These are phyloP conservation scores for Eucalyptus curtisii DNA, from an alignment of 345 rosid species.

Conservation along the genomic window DNA sequence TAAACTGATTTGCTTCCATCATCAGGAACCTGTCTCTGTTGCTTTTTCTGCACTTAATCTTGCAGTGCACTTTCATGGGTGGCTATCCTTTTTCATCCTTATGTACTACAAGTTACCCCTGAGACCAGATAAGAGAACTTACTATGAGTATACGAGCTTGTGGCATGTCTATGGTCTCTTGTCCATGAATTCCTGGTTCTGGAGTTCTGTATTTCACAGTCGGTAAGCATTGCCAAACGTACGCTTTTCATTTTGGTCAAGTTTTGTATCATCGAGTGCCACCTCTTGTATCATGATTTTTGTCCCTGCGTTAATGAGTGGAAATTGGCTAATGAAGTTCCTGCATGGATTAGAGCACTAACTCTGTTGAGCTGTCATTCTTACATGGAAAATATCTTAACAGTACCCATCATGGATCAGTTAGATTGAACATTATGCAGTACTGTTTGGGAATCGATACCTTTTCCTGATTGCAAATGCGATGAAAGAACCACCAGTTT, in stretches of 20 bases:
- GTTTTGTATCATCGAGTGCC: not conserved
- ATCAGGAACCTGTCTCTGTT: constrained; percentile 82
- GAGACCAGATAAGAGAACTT: constrained; percentile 51
- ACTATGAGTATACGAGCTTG: constrained; percentile 62
- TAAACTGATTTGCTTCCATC: not conserved
- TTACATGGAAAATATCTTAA: not conserved
- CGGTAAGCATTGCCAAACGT: constrained; percentile 29
- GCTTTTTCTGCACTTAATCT: constrained; percentile 74
- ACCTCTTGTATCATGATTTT: not conserved
- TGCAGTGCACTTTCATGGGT: constrained; percentile 76
- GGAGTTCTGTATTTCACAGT: constrained; percentile 81
- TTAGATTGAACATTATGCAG: not conserved
- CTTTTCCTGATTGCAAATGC: not conserved
- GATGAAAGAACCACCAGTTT: not conserved
- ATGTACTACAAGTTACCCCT: constrained; percentile 65
- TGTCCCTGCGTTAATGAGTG: not conserved
- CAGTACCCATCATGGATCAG: not conserved
- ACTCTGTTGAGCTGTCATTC: not conserved
- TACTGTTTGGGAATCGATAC: not conserved
- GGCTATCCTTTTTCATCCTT: constrained; percentile 85
- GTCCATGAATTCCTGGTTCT: constrained; percentile 82
- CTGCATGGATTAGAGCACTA: not conserved
- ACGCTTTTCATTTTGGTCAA: not conserved
- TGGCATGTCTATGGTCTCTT: constrained; percentile 64
- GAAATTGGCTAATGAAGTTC: not conserved